A percentile compares a stretch with the other conserved stretches of the same genome.
Conservation (phyloP, 2,329 filamentous ascomycete species). For the Xylaria sp. region DNA sequence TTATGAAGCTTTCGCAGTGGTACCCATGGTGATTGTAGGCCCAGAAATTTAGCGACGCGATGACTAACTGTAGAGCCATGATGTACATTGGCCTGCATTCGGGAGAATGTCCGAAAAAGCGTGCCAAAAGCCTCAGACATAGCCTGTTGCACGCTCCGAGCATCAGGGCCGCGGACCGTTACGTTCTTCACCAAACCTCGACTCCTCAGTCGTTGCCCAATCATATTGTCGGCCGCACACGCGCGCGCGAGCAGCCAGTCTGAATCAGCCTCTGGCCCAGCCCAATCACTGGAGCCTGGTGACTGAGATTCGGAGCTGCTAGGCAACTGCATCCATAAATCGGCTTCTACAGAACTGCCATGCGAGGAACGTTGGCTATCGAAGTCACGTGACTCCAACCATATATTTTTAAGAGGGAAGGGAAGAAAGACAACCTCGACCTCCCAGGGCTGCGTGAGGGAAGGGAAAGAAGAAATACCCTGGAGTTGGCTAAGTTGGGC, state of each 20-base stretch:
- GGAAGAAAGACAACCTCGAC: slow-evolving; percentile 81
- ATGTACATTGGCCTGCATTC: slow-evolving; percentile 47
- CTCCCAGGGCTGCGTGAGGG: slow-evolving; percentile 72
- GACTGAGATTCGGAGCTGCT: slow-evolving; percentile 62
- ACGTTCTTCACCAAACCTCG: slow-evolving; percentile 76
- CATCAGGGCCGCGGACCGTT: slow-evolving; percentile 69
- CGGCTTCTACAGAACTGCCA: slow-evolving; percentile 49
- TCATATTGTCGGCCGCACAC: slow-evolving; percentile 68
- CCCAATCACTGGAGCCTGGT: slow-evolving; percentile 60
- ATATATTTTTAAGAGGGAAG: slow-evolving; percentile 69
- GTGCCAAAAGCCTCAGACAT: slow-evolving; percentile 71
- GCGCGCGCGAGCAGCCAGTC: slow-evolving; percentile 76
- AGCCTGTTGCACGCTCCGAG: slow-evolving; percentile 73
- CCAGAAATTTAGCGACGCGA: slow-evolving; percentile 62
- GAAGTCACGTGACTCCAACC: slow-evolving; percentile 63
- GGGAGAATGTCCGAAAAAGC: slow-evolving; percentile 60
- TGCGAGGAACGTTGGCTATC: slow-evolving; percentile 49
- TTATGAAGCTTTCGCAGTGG: slow-evolving; percentile 81
- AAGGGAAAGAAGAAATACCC: slow-evolving; percentile 64
- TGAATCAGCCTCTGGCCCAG: slow-evolving; percentile 56
- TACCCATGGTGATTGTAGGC: slow-evolving; percentile 75
- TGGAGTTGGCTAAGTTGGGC: slow-evolving; percentile 67
- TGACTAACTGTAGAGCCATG: slow-evolving; percentile 49
- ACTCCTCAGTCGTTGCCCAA: slow-evolving; percentile 78
- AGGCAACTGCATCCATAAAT: slow-evolving; percentile 67